These are phyloP conservation scores for Talaromyces sp. DNA, from an alignment of 2,329 filamentous ascomycete species.

Conservation along the genomic window DNA sequence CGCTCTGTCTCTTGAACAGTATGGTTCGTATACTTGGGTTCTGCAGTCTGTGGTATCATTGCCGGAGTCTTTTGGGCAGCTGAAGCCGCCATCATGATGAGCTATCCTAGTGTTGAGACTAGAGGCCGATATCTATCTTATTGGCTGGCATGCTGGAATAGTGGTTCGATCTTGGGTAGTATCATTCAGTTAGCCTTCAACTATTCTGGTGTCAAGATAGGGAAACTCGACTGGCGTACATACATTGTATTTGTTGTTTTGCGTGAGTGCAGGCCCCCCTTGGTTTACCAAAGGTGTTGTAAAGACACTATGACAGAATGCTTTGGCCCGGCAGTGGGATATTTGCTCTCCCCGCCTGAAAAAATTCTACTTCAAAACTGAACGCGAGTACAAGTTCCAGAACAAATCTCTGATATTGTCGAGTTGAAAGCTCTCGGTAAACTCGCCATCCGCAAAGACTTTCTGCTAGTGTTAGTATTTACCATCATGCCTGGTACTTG, in stretches of 20 bases:
- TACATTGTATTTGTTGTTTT: neutral
- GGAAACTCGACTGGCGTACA: neutral
- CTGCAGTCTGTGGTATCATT: constrained; percentile 45
- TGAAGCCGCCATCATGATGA: constrained; percentile 49
- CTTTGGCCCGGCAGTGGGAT: neutral
- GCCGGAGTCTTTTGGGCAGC: constrained; percentile 51
- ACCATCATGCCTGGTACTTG: neutral
- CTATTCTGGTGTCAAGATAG: neutral
- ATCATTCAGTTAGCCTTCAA: neutral
- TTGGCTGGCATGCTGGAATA: neutral
- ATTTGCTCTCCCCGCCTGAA: neutral
- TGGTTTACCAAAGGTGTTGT: neutral
- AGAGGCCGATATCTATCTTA: neutral
- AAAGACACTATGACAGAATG: neutral
- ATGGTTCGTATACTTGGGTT: constrained; percentile 49
- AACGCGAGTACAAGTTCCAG: neutral
- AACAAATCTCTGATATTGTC: neutral
- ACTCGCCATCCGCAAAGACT: neutral
- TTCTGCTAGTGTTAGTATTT: neutral
- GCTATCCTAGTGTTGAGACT: constrained; percentile 29
- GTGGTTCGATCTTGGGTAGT: neutral
- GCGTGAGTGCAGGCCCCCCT: neutral
- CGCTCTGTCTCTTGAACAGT: constrained; percentile 36
- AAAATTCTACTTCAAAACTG: neutral
- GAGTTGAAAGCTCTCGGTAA: neutral